phyloP scores from a whole-genome alignment of 768 basidiomycete species.

The Boletus vermiculosoides region DNA sequence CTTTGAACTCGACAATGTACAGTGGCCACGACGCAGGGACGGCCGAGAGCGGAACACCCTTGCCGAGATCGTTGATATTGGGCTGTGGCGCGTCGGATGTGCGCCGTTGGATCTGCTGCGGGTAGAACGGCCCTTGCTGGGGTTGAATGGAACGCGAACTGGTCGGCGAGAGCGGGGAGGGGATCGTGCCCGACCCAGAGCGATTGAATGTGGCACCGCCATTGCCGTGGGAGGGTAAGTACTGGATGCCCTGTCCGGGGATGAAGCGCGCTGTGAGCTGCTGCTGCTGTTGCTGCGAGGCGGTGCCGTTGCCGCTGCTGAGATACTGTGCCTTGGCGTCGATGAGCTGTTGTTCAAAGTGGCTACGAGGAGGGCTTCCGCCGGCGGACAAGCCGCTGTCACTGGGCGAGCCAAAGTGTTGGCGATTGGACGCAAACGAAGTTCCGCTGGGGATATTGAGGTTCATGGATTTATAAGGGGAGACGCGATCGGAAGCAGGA shows the following conservation, averaged over 20 bases:
- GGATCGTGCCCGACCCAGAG: conserved; percentile 33
- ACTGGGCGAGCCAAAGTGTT: conserved; percentile 56
- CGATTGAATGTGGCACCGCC: conserved; percentile 39
- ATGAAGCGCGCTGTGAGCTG: conserved; percentile 59
- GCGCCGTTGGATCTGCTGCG: conserved; percentile 38
- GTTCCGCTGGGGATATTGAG: conserved; percentile 52
- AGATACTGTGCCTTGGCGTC: conserved; percentile 42
- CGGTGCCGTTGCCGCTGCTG: conserved; percentile 16
- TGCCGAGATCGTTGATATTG: conserved; percentile 64
- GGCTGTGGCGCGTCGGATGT: conserved; percentile 38
- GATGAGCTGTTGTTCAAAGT: conserved; percentile 47
- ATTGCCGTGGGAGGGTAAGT: conserved; percentile 40
- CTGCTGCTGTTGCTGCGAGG: conserved; percentile 21
- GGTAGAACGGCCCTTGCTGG: conserved; percentile 30
- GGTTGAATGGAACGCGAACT: conserved; percentile 28
- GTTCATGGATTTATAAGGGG: conserved; percentile 62
- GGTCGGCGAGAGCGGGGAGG: conserved; percentile 61
- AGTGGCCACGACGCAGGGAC: conserved; percentile 86
- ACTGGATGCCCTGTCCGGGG: conserved; percentile 64
- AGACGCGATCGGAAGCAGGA: conserved; percentile 48
- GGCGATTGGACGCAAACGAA: conserved; percentile 42
- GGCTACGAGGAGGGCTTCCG: conserved; percentile 48
- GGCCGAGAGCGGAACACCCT: conserved; percentile 82
- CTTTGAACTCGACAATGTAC: conserved; percentile 97
- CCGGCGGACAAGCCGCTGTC: conserved; percentile 54